A percentile compares a stretch with the other conserved stretches of the same genome.
phyloP scores from a whole-genome alignment of 371 early-diverging fungal species.

The Funneliformis caledonium region DNA sequence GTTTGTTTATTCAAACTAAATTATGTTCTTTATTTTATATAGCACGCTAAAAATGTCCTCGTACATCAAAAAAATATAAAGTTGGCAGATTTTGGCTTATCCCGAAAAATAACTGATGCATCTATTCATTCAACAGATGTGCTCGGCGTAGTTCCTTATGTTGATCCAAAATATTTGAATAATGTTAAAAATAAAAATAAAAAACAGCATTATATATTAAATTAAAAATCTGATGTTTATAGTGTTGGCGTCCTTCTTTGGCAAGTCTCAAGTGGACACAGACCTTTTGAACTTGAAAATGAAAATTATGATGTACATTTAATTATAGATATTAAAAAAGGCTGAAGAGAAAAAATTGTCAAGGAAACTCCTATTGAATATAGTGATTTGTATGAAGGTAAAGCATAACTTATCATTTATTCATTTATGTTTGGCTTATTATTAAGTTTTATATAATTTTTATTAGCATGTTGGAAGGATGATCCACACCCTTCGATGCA shows the following conservation, averaged over 20 bases:
- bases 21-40: not conserved
- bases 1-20: not conserved
- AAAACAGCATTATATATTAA: not conserved
- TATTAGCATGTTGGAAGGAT: not conserved
- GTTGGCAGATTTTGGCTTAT: not conserved
- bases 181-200: not conserved
- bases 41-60: not conserved
- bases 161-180: conserved; percentile 7
- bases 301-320: not conserved
- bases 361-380: too few species aligned
- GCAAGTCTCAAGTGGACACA: conserved; percentile 28
- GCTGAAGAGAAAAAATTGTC: not conserved
- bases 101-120: not conserved
- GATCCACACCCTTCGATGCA: not conserved
- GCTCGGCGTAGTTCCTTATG: not conserved
- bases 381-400: not conserved
- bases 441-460: not conserved
- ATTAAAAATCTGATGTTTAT: conserved; percentile 6
- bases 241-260: conserved; percentile 23
- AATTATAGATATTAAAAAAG: not conserved
- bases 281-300: not conserved
- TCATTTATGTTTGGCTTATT: not conserved
- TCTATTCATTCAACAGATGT: not conserved
- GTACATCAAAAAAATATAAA: not conserved
- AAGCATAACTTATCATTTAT: too few species aligned